These are phyloP conservation scores for Diaporthe ilicicola DNA, from an alignment of 2,329 filamentous ascomycete genomes.

Conservation along the genomic window DNA sequence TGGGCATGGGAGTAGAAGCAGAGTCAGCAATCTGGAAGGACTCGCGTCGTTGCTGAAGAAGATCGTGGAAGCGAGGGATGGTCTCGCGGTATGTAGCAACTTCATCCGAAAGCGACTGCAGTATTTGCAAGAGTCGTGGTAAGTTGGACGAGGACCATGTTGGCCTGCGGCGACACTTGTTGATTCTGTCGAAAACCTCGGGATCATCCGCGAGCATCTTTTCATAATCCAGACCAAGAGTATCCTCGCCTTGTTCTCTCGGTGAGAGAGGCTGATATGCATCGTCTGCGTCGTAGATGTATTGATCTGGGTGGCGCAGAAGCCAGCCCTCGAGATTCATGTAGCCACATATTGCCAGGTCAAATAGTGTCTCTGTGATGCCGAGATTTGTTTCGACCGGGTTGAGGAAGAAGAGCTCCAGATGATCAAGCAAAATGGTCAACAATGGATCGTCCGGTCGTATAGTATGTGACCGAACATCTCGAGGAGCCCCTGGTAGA, in stretches of 20 bases:
- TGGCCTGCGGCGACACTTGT: constrained; percentile 61
- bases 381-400: constrained; percentile 90
- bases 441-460: constrained; percentile 69
- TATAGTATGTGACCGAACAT: constrained; percentile 68
- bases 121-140: constrained; percentile 62
- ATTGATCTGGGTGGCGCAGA: constrained; percentile 74
- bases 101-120: constrained; percentile 70
- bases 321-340: constrained; percentile 93
- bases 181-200: constrained; percentile 56
- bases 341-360: constrained; percentile 84
- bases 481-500: constrained; percentile 68
- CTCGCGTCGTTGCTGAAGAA: constrained; percentile 71
- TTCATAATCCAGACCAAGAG: constrained; percentile 25
- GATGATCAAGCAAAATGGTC: constrained; percentile 72
- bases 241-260: constrained; percentile 44
- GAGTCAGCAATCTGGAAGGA: constrained; percentile 69
- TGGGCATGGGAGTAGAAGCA: constrained; percentile 45
- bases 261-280: constrained; percentile 29
- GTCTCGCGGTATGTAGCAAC: constrained; percentile 68
- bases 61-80: constrained; percentile 76
- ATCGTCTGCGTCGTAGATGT: constrained; percentile 61
- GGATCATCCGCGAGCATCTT: constrained; percentile 43
- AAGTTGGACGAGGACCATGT: constrained; percentile 59
- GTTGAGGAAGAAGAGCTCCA: constrained; percentile 87
- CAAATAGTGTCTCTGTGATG: constrained; percentile 83